Percentiles rank a stretch among this genome's conserved stretches.
Conservation (phyloP, 2,329 filamentous ascomycete species). For the Rugonectria rugulosa region DNA sequence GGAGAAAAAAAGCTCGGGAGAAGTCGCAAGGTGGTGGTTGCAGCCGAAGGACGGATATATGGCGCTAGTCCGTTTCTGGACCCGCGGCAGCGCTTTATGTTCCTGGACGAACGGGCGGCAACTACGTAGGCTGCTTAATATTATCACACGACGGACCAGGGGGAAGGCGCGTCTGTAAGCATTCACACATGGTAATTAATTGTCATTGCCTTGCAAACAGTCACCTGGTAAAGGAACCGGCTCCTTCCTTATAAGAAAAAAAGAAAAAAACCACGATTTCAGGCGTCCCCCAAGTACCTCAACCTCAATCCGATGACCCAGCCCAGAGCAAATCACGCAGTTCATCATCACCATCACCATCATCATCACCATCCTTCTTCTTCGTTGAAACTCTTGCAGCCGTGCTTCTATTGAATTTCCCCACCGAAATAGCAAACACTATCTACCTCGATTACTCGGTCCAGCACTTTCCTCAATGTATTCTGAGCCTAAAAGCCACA, state of each 20-base stretch:
- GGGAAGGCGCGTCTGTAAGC: background rate
- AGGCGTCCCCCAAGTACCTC: too few species aligned
- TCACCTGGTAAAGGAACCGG: too few species aligned
- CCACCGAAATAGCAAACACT: conserved; percentile 18
- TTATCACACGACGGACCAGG: too few species aligned
- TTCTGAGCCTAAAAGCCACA: too few species aligned
- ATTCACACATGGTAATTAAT: background rate
- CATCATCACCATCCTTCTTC: conserved; percentile 10
- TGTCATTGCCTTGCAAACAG: background rate
- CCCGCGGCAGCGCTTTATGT: conserved; percentile 13
- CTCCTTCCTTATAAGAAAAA: background rate
- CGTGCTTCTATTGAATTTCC: conserved; percentile 29
- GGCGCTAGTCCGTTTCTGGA: conserved; percentile 44
- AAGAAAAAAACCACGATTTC: too few species aligned
- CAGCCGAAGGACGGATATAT: conserved; percentile 30
- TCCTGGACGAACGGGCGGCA: conserved; percentile 29
- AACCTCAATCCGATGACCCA: too few species aligned
- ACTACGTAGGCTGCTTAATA: background rate
- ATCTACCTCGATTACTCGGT: conserved; percentile 11
- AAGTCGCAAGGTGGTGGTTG: conserved; percentile 48
- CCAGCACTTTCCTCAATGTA: conserved; percentile 18
- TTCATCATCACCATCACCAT: too few species aligned
- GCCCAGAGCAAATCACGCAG: too few species aligned
- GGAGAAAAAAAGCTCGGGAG: conserved; percentile 59
- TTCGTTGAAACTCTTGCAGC: conserved; percentile 4